These are phyloP conservation scores for Penicillium sp. DNA, from an alignment of 2,329 filamentous ascomycete species.

Conservation along the genomic window DNA sequence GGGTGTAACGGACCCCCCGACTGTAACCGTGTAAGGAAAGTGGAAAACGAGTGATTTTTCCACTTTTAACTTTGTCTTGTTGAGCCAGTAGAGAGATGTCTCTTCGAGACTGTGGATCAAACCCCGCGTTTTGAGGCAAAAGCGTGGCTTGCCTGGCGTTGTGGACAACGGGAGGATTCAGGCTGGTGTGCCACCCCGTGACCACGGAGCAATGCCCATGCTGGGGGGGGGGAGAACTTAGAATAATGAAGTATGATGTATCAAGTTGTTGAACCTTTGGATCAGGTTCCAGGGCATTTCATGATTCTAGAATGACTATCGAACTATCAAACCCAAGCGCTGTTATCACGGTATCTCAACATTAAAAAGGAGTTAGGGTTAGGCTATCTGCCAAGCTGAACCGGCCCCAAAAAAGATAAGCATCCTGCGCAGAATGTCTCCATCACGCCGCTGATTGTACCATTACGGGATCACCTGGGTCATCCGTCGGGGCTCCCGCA, in stretches of 20 bases:
- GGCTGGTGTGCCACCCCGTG: background rate
- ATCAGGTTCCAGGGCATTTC: background rate
- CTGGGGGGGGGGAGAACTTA: background rate
- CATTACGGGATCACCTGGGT: slow-evolving; percentile 2
- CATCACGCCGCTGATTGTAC: background rate
- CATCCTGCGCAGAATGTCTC: background rate
- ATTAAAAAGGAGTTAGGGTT: background rate
- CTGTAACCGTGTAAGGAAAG: background rate
- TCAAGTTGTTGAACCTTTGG: background rate
- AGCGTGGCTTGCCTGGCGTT: background rate
- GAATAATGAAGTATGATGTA: background rate
- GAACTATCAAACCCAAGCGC: background rate
- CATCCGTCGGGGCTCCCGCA: slow-evolving; percentile 1
- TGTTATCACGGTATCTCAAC: background rate
- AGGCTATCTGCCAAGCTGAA: background rate
- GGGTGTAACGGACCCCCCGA: background rate
- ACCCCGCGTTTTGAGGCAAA: slow-evolving; percentile 3
- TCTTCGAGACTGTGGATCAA: background rate
- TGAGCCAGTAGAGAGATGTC: background rate
- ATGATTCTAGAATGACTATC: background rate
- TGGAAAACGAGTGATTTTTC: slow-evolving; percentile 1
- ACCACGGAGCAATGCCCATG: background rate
- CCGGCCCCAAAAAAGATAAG: background rate
- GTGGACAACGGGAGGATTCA: background rate
- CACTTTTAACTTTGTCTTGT: background rate